These are phyloP conservation scores for Lasiodiplodia theobromae DNA, from an alignment of 2,329 filamentous ascomycete genomes.

Conservation along the genomic window DNA sequence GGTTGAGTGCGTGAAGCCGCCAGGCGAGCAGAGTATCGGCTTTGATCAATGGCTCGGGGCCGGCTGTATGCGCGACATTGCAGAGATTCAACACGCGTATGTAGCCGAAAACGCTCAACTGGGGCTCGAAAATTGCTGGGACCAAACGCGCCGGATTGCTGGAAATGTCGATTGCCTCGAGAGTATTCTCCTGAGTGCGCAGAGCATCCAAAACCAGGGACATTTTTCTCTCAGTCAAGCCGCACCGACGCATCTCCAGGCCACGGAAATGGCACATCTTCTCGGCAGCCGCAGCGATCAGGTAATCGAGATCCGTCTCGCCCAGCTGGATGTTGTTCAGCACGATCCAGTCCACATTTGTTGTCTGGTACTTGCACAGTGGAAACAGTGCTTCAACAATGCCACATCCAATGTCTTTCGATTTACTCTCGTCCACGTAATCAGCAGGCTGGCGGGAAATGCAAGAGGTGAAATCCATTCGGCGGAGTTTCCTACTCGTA, in stretches of 20 bases:
- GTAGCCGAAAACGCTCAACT: slow-evolving; percentile 71
- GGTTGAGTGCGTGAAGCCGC: slow-evolving; percentile 69
- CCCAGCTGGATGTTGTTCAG: slow-evolving; percentile 74
- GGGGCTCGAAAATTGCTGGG: slow-evolving; percentile 69
- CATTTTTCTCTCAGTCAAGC: slow-evolving; percentile 63
- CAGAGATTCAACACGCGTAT: slow-evolving; percentile 72
- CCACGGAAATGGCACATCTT: slow-evolving; percentile 70
- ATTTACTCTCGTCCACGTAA: slow-evolving; percentile 52
- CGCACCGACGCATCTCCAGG: slow-evolving; percentile 71
- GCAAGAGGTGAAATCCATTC: slow-evolving; percentile 70
- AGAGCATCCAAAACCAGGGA: slow-evolving; percentile 70
- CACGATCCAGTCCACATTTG: slow-evolving; percentile 74
- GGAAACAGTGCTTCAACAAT: slow-evolving; percentile 74
- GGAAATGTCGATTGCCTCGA: slow-evolving; percentile 72
- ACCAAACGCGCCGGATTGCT: slow-evolving; percentile 71
- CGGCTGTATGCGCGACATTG: slow-evolving; percentile 68
- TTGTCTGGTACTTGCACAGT: slow-evolving; percentile 70
- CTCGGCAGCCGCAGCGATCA: slow-evolving; percentile 73
- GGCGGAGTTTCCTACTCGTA: slow-evolving; percentile 68
- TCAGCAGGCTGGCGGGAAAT: slow-evolving; percentile 62
- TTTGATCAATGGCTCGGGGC: slow-evolving; percentile 68
- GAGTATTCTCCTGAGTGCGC: slow-evolving; percentile 68
- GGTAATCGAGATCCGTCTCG: slow-evolving; percentile 72
- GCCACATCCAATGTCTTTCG: slow-evolving; percentile 69
- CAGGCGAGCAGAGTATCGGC: slow-evolving; percentile 71